Percentiles rank a stretch among this genome's conserved stretches.
Evolutionary conservation across 768 basidiomycete genomes (phyloP).

Genomic region (Tricholoma saponaceum): DNA sequence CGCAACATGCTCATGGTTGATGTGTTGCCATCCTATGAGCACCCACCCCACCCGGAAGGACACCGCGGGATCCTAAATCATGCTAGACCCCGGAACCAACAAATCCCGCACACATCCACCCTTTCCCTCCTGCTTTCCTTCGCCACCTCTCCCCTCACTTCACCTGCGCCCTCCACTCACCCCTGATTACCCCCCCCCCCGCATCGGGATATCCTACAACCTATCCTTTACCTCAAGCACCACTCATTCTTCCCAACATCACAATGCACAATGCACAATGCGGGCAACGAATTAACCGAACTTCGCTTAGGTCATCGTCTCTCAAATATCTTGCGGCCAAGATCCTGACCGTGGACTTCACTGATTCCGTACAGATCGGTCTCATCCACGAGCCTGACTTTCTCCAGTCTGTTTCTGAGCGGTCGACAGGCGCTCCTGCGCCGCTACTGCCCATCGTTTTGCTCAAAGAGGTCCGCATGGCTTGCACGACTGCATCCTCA

Average conservation of each 20-base stretch:
- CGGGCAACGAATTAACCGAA: no score
- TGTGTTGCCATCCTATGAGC: slow-evolving; percentile 57
- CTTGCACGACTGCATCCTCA: no score
- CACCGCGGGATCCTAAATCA: slow-evolving; percentile 52
- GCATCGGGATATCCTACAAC: slow-evolving; percentile 5
- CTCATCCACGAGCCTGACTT: no score
- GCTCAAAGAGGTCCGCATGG: no score
- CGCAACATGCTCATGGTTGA: slow-evolving; percentile 71
- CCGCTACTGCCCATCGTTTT: no score
- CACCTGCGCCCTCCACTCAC: no score
- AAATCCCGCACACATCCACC: slow-evolving; percentile 47
- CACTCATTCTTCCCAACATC: slow-evolving; percentile 35
- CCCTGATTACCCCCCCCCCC: slow-evolving; percentile 9
- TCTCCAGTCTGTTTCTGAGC: no score
- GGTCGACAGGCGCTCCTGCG: no score
- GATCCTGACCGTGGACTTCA: no score
- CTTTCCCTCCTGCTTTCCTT: slow-evolving; percentile 70
- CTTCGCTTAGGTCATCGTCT: no score
- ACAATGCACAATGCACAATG: slow-evolving; percentile 61
- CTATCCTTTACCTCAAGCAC: slow-evolving; percentile 2
- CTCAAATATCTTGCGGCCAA: no score
- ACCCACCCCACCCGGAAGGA: slow-evolving; percentile 54
- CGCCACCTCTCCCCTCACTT: slow-evolving; percentile 29
- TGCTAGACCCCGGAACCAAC: slow-evolving; percentile 58
- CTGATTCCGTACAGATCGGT: no score